A percentile compares a stretch with the other conserved stretches of the same genome.
Evolutionary conservation across 116 monocot genomes (phyloP).

Genomic region (Dioscorea cayenensis): DNA sequence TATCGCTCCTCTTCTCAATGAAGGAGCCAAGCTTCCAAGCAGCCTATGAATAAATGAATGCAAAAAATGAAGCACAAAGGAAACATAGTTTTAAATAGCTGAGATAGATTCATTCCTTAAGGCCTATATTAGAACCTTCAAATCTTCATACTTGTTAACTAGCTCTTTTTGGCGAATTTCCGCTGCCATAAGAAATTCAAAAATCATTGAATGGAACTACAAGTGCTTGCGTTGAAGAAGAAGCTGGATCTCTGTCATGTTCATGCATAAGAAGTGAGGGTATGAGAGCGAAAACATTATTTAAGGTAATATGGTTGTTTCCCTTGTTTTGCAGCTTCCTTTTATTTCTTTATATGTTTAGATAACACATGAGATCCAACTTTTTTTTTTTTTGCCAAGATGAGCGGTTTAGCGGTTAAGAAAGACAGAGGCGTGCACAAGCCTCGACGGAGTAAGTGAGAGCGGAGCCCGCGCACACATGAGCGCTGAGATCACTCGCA

Average conservation of each 20-base stretch:
- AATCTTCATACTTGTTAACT: slow-evolving; percentile 69
- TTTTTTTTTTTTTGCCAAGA: too few species aligned
- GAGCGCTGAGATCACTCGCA: too few species aligned
- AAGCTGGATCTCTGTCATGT: too few species aligned
- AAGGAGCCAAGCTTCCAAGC: slow-evolving; percentile 73
- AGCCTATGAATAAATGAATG: slow-evolving; percentile 30
- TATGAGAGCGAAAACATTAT: slow-evolving; percentile 54
- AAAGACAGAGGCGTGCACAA: too few species aligned
- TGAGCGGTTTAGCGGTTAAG: too few species aligned
- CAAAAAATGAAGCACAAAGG: background rate
- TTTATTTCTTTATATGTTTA: slow-evolving; percentile 87
- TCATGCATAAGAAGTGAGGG: too few species aligned
- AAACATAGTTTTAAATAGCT: background rate
- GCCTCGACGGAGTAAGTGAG: too few species aligned
- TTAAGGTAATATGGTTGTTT: slow-evolving; percentile 93
- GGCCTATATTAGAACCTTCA: slow-evolving; percentile 53
- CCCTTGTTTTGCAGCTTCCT: slow-evolving; percentile 75
- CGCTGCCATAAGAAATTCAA: slow-evolving; percentile 39
- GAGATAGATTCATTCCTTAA: background rate
- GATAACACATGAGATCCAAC: slow-evolving; percentile 50
- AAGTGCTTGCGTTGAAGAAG: background rate
- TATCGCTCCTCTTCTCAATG: slow-evolving; percentile 66
- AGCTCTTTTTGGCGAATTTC: slow-evolving; percentile 71
- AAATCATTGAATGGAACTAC: background rate
- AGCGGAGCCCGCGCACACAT: too few species aligned